A percentile compares a stretch with the other conserved stretches of the same genome.
Conservation (phyloP, 73 alveolate genomes). For the Stentor coeruleus region DNA sequence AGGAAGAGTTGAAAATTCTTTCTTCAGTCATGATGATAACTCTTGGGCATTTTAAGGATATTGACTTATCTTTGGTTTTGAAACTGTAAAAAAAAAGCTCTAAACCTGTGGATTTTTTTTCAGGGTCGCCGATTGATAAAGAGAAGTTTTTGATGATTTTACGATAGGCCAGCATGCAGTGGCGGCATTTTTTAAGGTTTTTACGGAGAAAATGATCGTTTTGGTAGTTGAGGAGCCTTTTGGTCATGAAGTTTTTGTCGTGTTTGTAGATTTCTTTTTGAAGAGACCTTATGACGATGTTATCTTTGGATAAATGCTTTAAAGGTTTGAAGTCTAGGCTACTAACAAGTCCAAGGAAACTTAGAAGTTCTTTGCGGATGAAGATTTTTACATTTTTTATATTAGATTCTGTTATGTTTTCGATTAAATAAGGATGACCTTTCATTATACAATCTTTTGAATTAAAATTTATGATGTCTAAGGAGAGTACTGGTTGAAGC, state of each 20-base stretch:
- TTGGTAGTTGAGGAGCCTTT: too few species aligned
- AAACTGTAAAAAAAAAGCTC: neutral
- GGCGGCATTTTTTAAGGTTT: neutral
- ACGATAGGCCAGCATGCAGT: neutral
- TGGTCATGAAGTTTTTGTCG: neutral
- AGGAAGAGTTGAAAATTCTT: neutral
- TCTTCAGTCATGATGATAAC: neutral
- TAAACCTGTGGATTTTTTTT: neutral
- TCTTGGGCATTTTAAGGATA: neutral
- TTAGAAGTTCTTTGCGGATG: neutral
- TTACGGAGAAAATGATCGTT: neutral
- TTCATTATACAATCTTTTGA: slow-evolving; percentile 5
- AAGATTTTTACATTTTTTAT: neutral
- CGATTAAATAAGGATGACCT: neutral
- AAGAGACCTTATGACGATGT: neutral
- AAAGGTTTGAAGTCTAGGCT: neutral
- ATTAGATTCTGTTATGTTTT: neutral
- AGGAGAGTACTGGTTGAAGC: neutral
- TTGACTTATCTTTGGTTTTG: neutral
- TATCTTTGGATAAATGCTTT: neutral
- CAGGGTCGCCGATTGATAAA: neutral
- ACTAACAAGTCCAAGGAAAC: neutral
- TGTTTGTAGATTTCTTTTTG: neutral
- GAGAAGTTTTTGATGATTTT: neutral
- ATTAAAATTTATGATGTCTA: neutral